These are phyloP conservation scores for Blastobotrys attinorum DNA, from an alignment of 805 yeast genomes.

Conservation along the genomic window DNA sequence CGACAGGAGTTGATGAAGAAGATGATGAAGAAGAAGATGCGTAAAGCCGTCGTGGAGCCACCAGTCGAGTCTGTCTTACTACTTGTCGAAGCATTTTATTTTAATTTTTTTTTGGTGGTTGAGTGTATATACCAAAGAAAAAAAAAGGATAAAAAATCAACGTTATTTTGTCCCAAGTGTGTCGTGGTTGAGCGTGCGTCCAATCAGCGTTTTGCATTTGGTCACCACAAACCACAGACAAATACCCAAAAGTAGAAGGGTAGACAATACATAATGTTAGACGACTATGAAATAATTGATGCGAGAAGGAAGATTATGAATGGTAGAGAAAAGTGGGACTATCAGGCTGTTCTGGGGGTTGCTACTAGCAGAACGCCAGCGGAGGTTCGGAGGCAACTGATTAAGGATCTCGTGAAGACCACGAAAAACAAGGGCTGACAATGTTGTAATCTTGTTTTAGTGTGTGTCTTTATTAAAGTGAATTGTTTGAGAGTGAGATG, in stretches of 20 bases:
- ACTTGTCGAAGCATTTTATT: conserved; percentile 4
- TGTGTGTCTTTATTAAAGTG: too few relatives aligned
- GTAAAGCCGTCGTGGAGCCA: conserved; percentile 2
- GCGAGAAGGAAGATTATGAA: conserved; percentile 5
- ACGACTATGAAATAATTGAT: conserved; percentile 10
- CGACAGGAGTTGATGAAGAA: too few relatives aligned
- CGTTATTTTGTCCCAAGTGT: background rate
- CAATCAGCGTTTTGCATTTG: background rate
- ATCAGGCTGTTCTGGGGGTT: conserved; percentile 1
- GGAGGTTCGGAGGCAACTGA: conserved; percentile 6
- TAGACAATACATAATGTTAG: background rate
- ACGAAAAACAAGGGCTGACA: background rate
- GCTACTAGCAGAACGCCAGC: conserved; percentile 8
- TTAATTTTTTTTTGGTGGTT: background rate
- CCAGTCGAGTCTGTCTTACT: conserved; percentile 1
- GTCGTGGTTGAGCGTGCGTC: background rate
- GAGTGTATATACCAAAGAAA: background rate
- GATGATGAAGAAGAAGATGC: background rate
- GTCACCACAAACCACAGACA: background rate
- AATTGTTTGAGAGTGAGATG: too few relatives aligned
- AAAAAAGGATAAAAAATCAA: background rate
- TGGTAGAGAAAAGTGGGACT: conserved; percentile 8
- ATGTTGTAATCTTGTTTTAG: too few relatives aligned
- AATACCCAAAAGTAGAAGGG: background rate
- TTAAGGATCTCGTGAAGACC: conserved; percentile 2